Base-by-base conservation (phyloP, 441 rosid species). In the Breynia disticha region DNA sequence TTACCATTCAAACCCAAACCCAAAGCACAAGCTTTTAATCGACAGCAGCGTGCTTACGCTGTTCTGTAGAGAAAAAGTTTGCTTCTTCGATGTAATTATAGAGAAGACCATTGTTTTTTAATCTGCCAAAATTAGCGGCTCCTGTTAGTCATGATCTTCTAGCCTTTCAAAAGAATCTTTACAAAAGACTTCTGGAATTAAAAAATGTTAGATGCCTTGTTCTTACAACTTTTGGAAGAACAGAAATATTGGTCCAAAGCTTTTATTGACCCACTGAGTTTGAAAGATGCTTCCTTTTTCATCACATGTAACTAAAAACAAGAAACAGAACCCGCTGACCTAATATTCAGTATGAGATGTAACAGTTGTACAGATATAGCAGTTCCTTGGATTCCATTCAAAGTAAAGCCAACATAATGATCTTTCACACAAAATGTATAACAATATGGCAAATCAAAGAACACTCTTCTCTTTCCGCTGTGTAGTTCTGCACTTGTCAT, bases 401-500 rank as follows among this genome's bases (percentile, higher is more conserved):
- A 39, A 14, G 44, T 14, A 39, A 39, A 14, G 12, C 44, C 44
- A 39, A 39, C 44, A 10, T 14, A 4, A 39, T 10, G 11, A 39
- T 39, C 15, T 24, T 24, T 2, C n/a, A 24, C 32, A 24, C 4
- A 7, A 24, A 24, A 24, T 24, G 7, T 24, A 3, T 24, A 24
- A 24, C 32, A 24, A 2, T 24, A 24, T 24, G 32, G 32, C 32
- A 24, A 24, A 24, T 24, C 32, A 24, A 2, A 24, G 32, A 24
- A 24, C 32, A 24, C 32, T 24, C 32, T 24, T 24, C 32, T 24
- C 32, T 24, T 7, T 24, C 32, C 32, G 32, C 32, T 24, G 32
- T 24, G 32, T 24, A 16, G 59, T 51, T 46, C 49, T 39, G 56
- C 44, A 44, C 22, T 41, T 32, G 46, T 48, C n/a, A n/a, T n/a